phyloP scores from a whole-genome alignment of 306 rosid genomes.

The Cicer judaicum region DNA sequence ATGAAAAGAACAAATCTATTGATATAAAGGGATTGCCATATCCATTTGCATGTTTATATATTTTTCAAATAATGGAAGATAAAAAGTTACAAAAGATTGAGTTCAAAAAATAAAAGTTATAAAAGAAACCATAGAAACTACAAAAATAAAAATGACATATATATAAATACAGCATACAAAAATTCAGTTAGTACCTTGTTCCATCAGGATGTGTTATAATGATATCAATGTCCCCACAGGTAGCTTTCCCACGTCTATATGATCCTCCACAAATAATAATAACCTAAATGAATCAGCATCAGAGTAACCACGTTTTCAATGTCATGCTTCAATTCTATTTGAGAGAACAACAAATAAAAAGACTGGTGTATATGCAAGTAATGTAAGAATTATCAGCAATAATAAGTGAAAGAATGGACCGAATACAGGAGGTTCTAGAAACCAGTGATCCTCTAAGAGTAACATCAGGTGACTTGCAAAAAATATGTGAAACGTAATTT shows the following conservation, averaged over 20 bases:
- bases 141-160: background rate
- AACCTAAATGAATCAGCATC: conserved; percentile 53
- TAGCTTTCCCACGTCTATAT: conserved; percentile 87
- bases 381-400: conserved; percentile 25
- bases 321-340: conserved; percentile 21
- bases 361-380: conserved; percentile 21
- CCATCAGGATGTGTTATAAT: conserved; percentile 94
- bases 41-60: background rate
- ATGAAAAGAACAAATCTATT: conserved; percentile 45
- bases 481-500: background rate
- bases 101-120: background rate
- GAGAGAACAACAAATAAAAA: conserved; percentile 2
- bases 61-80: conserved; percentile 9
- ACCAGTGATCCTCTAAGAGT: conserved; percentile 16
- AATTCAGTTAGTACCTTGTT: conserved; percentile 58
- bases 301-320: conserved; percentile 27
- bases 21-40: background rate
- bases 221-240: conserved; percentile 94
- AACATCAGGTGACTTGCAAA: conserved; percentile 15
- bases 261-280: conserved; percentile 89
- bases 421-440: conserved; percentile 32
- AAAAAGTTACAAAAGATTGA: background rate
- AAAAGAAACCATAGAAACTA: background rate
- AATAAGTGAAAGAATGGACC: conserved; percentile 26
- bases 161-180: conserved; percentile 6